Base-by-base conservation (phyloP, 805 yeast genomes). In the Kluyveromyces nonfermentans region DNA sequence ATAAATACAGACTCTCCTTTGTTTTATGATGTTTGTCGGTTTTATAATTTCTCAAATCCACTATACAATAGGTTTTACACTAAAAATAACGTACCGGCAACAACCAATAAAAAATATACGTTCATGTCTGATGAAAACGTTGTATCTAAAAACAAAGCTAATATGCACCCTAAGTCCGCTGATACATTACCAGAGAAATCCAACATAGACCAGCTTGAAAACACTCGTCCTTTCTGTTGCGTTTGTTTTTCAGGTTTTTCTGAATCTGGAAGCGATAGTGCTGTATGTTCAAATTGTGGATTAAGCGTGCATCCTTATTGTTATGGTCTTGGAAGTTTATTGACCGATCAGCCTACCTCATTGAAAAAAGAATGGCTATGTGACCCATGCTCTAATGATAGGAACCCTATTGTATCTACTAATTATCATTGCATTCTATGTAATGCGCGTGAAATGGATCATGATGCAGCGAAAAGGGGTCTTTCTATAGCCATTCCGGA, bases 321-420 rank as follows among this genome's bases (percentile, higher is more conserved):
- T 54, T 81, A 80, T 55, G 95, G 94, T 0, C 57, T 72, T 7
- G 40, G 40, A 22, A 25, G 15, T 30, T 35, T 16, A 7, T 31
- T n/a, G 51, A 56, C 5, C 19, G 5, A 36, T n/a, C 17, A 16
- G 15, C 18, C 16, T 4, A 14, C 5, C 7, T 43, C 37, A 4
- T 40, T 33, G 28, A 31, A 36, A n/a, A 67, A 56, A 30, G 73
- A 72, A 44, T 87, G 96, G 96, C 64, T 71, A 20, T 88, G 96
- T 64, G 95, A 86, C 52, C 70, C 79, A 1, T 88, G 96, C 57
- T 69, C 78, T 4, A 85, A 86, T 55, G 82, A 79, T 40, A 58
- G 77, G 41, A 74, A 76, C 47, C 90, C 93, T 0, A 49, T 72
- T 2, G 67, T 70, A 32, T 70, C 79, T 2, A 73, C 80, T 0